Evolutionary conservation across 116 monocot genomes (phyloP).

Genomic region (Thalassia testudinum): DNA sequence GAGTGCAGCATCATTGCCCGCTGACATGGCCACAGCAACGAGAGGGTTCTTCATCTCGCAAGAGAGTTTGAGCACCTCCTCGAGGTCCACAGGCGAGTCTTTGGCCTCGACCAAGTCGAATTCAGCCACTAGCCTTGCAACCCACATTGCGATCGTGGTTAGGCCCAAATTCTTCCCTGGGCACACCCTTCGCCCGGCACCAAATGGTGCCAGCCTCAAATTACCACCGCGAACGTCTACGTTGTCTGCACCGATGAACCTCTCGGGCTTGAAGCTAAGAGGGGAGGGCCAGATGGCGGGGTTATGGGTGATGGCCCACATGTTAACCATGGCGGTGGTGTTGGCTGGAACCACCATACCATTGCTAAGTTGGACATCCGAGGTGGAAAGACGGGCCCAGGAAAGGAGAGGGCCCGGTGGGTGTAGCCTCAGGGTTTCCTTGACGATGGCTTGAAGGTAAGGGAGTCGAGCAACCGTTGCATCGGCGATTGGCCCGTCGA

Average conservation of each 20-base stretch:
- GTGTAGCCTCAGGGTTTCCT: conserved; percentile 51
- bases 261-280: conserved; percentile 25
- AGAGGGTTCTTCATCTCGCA: conserved; percentile 79
- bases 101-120: conserved; percentile 39
- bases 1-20: too few relatives aligned
- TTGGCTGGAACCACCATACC: conserved; percentile 64
- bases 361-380: conserved; percentile 60
- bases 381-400: conserved; percentile 50
- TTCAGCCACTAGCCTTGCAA: conserved; percentile 32
- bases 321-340: conserved; percentile 87
- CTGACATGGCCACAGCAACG: conserved; percentile 15
- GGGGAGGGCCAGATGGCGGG: conserved; percentile 37
- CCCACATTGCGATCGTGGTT: conserved; percentile 47
- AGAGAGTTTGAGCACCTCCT: conserved; percentile 63
- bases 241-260: conserved; percentile 41
- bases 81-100: conserved; percentile 25
- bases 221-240: conserved; percentile 54
- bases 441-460: conserved; percentile 64
- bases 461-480: conserved; percentile 44
- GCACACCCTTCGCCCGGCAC: conserved; percentile 62
- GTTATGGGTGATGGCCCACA: conserved; percentile 86
- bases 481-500: conserved; percentile 17
- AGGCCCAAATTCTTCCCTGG: conserved; percentile 71
- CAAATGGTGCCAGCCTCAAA: conserved; percentile 67
- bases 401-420: conserved; percentile 22